These are phyloP conservation scores for Fusarium praegraminearum DNA, from an alignment of 2,329 filamentous ascomycete species.

Conservation along the genomic window DNA sequence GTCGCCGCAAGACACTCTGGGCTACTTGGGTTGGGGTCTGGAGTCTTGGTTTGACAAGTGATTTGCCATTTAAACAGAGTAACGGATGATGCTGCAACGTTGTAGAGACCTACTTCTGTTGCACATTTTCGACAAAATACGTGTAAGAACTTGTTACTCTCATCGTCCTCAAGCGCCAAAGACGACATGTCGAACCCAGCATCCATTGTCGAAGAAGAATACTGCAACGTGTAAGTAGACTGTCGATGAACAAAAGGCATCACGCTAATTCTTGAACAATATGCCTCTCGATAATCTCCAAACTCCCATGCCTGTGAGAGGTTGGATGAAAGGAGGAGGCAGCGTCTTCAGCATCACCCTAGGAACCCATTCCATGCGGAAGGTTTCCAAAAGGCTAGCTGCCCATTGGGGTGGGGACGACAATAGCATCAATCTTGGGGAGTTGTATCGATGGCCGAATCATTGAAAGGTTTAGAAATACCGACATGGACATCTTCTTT, in stretches of 20 bases:
- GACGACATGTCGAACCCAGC: constrained; percentile 49
- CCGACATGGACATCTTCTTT: constrained; percentile 74
- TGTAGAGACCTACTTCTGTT: constrained; percentile 62
- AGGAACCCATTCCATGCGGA: constrained; percentile 58
- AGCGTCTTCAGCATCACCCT: constrained; percentile 47
- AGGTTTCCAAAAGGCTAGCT: constrained; percentile 52
- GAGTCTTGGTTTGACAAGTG: constrained; percentile 52
- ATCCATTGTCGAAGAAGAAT: constrained; percentile 51
- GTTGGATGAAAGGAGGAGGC: constrained; percentile 59
- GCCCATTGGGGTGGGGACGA: constrained; percentile 44
- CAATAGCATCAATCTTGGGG: constrained; percentile 66
- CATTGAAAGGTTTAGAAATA: constrained; percentile 59
- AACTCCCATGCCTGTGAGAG: constrained; percentile 61
- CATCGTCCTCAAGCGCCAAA: constrained; percentile 45
- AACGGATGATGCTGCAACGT: constrained; percentile 58
- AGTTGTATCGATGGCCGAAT: constrained; percentile 76
- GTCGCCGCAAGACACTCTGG: constrained; percentile 66
- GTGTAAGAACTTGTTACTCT: constrained; percentile 51
- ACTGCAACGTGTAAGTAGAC: constrained; percentile 52
- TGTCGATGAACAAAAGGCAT: constrained; percentile 16
- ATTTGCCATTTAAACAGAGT: constrained; percentile 71
- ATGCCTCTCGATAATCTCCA: constrained; percentile 62
- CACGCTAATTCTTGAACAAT: constrained; percentile 50
- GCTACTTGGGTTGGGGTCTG: constrained; percentile 53
- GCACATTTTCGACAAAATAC: constrained; percentile 62